Percentiles rank a stretch among this genome's conserved stretches.
These are phyloP conservation scores for Podaxis sp. DNA, from an alignment of 768 basidiomycete species.

Conservation along the genomic window DNA sequence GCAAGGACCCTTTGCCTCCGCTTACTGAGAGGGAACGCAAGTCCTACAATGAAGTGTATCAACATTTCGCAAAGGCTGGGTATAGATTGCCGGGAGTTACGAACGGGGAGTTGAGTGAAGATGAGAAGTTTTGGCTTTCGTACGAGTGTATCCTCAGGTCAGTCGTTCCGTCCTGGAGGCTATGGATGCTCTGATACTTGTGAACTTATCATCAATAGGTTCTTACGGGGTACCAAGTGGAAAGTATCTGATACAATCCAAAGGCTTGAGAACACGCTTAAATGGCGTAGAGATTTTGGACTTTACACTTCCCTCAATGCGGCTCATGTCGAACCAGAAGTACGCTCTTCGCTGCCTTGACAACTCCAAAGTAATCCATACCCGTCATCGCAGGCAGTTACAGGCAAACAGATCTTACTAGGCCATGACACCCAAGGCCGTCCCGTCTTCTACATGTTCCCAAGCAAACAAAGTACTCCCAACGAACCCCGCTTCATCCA, in stretches of 20 bases:
- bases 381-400: constrained; percentile 50
- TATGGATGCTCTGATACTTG: neutral
- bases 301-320: constrained; percentile 62
- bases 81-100: constrained; percentile 49
- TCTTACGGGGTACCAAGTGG: constrained; percentile 75
- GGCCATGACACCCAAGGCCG: constrained; percentile 70
- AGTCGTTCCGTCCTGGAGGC: neutral
- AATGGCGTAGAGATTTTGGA: constrained; percentile 80
- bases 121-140: constrained; percentile 75
- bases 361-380: neutral
- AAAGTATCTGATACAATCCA: constrained; percentile 52
- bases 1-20: constrained; percentile 27
- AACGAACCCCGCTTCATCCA: constrained; percentile 68
- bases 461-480: constrained; percentile 74
- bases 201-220: constrained; percentile 35
- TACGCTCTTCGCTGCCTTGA: constrained; percentile 25
- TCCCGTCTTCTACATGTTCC: constrained; percentile 69
- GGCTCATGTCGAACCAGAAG: constrained; percentile 72
- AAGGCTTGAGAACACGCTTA: constrained; percentile 65
- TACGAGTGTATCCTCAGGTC: constrained; percentile 68
- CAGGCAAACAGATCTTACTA: constrained; percentile 78
- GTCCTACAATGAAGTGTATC: constrained; percentile 49
- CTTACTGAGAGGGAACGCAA: constrained; percentile 42
- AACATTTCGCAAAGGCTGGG: constrained; percentile 48
- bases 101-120: constrained; percentile 48